phyloP scores from a whole-genome alignment of 805 yeast genomes.

The Saturnispora mendoncae region DNA sequence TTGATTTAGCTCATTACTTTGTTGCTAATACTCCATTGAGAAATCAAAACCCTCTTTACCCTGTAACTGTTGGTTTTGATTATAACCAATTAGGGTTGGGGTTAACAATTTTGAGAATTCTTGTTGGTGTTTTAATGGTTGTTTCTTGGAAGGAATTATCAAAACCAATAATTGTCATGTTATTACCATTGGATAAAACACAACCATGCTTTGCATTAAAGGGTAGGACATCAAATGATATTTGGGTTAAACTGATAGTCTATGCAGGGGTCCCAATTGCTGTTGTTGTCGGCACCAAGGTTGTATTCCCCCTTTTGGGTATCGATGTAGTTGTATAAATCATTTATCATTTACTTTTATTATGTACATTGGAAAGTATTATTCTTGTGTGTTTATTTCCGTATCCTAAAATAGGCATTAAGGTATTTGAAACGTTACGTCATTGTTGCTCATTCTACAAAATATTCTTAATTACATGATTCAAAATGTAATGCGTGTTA shows the following conservation, averaged over 20 bases:
- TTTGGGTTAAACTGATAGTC: slow-evolving; percentile 64
- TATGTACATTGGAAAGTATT: too few species aligned
- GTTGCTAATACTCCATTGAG: slow-evolving; percentile 14
- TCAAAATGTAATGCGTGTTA: too few species aligned
- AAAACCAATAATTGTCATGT: slow-evolving; percentile 52
- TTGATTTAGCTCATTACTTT: slow-evolving; percentile 55
- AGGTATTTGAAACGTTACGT: too few species aligned
- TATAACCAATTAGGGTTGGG: slow-evolving; percentile 35
- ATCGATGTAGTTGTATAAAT: slow-evolving; percentile 1
- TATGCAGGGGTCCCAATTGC: slow-evolving; percentile 71
- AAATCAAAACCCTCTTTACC: slow-evolving; percentile 9
- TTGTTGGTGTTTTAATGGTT: slow-evolving; percentile 54
- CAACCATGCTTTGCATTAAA: slow-evolving; percentile 39
- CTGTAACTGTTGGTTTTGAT: slow-evolving; percentile 34
- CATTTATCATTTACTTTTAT: too few species aligned
- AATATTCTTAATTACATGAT: too few species aligned
- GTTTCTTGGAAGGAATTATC: slow-evolving; percentile 66
- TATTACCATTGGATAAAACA: slow-evolving; percentile 26
- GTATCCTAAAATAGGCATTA: too few species aligned
- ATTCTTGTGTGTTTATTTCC: too few species aligned
- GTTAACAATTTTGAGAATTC: slow-evolving; percentile 38
- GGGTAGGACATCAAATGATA: slow-evolving; percentile 64
- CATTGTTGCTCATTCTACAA: too few species aligned
- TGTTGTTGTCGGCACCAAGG: slow-evolving; percentile 30
- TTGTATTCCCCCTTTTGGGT: slow-evolving; percentile 4